Percentiles rank a stretch among this genome's conserved stretches.
phyloP scores from a whole-genome alignment of 192 early-diverging fungal species.

The Podila verticillata region DNA sequence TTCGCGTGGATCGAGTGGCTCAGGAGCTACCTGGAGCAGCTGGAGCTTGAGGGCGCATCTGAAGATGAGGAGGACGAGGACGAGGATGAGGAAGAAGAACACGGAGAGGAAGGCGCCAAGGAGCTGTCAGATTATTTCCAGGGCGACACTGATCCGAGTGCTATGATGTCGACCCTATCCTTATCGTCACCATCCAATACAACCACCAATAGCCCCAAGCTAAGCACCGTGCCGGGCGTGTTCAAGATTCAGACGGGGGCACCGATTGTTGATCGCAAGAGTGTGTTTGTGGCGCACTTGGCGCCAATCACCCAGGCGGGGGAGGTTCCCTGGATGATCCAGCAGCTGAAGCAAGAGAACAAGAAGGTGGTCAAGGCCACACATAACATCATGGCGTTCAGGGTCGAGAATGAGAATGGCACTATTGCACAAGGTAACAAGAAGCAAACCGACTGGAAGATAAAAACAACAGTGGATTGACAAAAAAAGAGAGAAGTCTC shows the following conservation, averaged over 20 bases:
- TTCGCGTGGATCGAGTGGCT: constrained; percentile 76
- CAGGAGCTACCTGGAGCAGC: constrained; percentile 56
- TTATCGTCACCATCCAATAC: constrained; percentile 11
- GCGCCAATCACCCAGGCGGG: constrained; percentile 62
- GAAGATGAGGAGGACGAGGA: constrained; percentile 8
- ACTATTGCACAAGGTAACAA: constrained; percentile 61
- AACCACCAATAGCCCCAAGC: constrained; percentile 20
- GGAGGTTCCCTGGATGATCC: constrained; percentile 64
- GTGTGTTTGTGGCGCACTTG: constrained; percentile 86
- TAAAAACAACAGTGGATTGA: not conserved
- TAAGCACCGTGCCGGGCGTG: constrained; percentile 5
- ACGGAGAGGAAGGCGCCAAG: constrained; percentile 17
- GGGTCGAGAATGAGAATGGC: constrained; percentile 69
- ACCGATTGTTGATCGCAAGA: constrained; percentile 81
- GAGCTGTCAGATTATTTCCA: constrained; percentile 30
- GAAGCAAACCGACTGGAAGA: not conserved
- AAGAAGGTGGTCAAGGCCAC: constrained; percentile 86
- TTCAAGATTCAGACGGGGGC: constrained; percentile 64
- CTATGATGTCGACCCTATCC: constrained; percentile 20
- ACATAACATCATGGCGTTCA: constrained; percentile 92
- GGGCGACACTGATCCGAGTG: not conserved
- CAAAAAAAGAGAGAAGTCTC: not conserved
- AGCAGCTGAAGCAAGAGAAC: constrained; percentile 66
- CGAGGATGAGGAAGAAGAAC: constrained; percentile 6
- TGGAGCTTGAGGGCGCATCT: constrained; percentile 5